Evolutionary conservation across 306 rosid species (phyloP).

Genomic region (Luffa acutangula): DNA sequence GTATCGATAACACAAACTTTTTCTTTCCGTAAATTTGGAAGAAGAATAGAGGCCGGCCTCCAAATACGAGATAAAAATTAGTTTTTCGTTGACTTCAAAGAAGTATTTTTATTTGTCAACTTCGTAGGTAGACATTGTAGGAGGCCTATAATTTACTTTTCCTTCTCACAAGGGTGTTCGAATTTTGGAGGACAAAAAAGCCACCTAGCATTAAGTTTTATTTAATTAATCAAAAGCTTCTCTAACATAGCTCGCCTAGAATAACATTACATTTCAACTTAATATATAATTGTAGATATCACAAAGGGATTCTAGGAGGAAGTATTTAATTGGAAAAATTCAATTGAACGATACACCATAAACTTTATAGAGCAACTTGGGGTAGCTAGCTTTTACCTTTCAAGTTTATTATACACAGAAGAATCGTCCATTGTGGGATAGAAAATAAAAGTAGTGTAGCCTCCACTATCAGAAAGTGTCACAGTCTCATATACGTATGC

Average conservation of each 20-base stretch:
- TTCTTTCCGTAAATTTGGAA: background rate
- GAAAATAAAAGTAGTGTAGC: background rate
- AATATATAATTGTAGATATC: background rate
- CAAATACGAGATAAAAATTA: background rate
- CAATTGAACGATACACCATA: background rate
- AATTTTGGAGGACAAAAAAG: conserved; percentile 40
- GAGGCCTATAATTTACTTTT: background rate
- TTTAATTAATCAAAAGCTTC: background rate
- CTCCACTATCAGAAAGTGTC: conserved; percentile 8
- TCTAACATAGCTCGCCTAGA: background rate
- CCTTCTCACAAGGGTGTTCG: conserved; percentile 21
- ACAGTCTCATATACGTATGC: background rate
- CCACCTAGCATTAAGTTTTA: background rate
- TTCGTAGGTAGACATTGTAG: background rate
- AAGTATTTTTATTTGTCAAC: background rate
- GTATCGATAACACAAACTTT: background rate
- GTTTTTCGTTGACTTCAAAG: background rate
- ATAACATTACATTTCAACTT: background rate
- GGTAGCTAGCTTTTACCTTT: background rate
- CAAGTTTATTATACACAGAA: background rate
- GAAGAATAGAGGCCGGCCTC: background rate
- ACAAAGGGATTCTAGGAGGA: background rate
- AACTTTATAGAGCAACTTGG: conserved; percentile 4
- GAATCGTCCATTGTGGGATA: background rate
- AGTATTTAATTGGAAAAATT: background rate